Evolutionary conservation across 495 filamentous ascomycete genomes (phyloP).

Genomic region (Hypoxylon subgilvum): DNA sequence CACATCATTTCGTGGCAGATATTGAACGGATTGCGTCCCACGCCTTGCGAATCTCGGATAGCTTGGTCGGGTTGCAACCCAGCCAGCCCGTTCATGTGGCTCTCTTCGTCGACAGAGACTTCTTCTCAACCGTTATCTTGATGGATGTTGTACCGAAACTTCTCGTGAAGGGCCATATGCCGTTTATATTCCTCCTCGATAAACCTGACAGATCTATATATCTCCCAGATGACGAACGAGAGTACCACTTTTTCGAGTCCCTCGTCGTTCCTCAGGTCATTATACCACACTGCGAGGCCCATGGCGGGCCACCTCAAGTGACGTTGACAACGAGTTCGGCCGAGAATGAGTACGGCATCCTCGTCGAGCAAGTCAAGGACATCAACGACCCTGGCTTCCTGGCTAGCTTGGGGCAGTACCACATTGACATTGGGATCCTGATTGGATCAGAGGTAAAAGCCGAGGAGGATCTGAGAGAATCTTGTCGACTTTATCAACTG

Average conservation of each 20-base stretch:
- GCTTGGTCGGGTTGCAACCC: neutral
- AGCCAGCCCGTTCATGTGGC: slow-evolving; percentile 2
- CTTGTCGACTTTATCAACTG: neutral
- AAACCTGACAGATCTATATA: neutral
- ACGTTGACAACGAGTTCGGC: neutral
- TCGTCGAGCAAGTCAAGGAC: neutral
- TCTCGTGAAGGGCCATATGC: slow-evolving; percentile 4
- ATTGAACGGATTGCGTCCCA: neutral
- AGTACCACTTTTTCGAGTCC: slow-evolving; percentile 1
- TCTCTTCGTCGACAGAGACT: slow-evolving; percentile 4
- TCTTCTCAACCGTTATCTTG: slow-evolving; percentile 6
- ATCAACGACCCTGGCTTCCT: neutral
- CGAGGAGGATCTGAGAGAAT: neutral
- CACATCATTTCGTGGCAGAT: slow-evolving; percentile 5
- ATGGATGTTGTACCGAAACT: slow-evolving; percentile 3
- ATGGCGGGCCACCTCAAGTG: neutral
- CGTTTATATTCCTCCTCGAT: slow-evolving; percentile 1
- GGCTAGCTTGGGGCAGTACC: neutral
- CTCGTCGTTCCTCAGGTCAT: neutral
- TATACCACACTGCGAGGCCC: neutral
- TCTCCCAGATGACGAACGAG: neutral
- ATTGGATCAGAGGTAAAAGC: neutral
- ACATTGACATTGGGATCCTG: slow-evolving; percentile 4
- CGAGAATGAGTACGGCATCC: slow-evolving; percentile 6
- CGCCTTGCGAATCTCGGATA: slow-evolving; percentile 1